phyloP scores from a whole-genome alignment of 805 yeast genomes.

The Starmerella etchellsii region DNA sequence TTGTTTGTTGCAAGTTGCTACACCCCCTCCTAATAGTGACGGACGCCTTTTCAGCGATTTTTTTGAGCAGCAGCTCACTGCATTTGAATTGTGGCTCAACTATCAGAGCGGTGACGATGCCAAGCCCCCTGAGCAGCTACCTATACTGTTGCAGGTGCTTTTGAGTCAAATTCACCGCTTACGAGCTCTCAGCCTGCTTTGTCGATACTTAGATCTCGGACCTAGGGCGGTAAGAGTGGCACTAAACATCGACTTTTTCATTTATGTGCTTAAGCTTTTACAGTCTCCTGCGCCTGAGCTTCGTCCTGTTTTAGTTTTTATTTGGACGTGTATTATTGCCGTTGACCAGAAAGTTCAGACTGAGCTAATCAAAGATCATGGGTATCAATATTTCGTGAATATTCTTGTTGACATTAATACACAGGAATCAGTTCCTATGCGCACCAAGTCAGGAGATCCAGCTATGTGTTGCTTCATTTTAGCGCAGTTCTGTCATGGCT shows the following conservation, averaged over 20 bases:
- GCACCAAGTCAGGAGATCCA: slow-evolving; percentile 33
- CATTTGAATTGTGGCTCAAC: slow-evolving; percentile 91
- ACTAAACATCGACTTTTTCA: slow-evolving; percentile 87
- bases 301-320: slow-evolving; percentile 85
- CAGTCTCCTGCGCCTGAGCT: slow-evolving; percentile 94
- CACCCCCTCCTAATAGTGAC: slow-evolving; percentile 26
- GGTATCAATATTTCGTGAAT: slow-evolving; percentile 73
- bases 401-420: slow-evolving; percentile 36
- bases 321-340: slow-evolving; percentile 97
- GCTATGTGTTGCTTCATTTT: slow-evolving; percentile 92
- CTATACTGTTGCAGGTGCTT: slow-evolving; percentile 83
- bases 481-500: slow-evolving; percentile 71
- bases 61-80: slow-evolving; percentile 90
- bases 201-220: slow-evolving; percentile 82
- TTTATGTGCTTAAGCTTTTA: slow-evolving; percentile 75
- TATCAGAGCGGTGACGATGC: slow-evolving; percentile 66
- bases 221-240: slow-evolving; percentile 97
- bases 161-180: slow-evolving; percentile 88
- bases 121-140: slow-evolving; percentile 87
- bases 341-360: slow-evolving; percentile 86
- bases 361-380: slow-evolving; percentile 82
- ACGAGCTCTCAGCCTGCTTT: slow-evolving; percentile 69
- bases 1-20: slow-evolving; percentile 46
- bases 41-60: slow-evolving; percentile 78
- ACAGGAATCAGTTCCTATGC: neutral